These are phyloP conservation scores for Lanmaoa pseudosensibilis DNA, from an alignment of 768 basidiomycete genomes.

Conservation along the genomic window DNA sequence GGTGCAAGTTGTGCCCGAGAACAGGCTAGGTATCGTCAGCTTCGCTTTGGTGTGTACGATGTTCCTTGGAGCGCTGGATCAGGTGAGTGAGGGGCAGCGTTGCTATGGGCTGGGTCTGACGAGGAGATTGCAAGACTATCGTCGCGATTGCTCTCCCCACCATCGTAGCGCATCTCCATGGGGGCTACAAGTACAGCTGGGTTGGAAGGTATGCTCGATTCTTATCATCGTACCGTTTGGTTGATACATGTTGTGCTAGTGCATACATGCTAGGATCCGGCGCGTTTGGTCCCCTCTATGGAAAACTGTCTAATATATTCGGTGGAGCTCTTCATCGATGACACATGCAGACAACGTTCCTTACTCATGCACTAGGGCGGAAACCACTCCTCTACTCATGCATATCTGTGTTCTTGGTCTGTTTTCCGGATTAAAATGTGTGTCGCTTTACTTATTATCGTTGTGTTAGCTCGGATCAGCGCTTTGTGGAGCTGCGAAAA, in stretches of 20 bases:
- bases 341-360: neutral
- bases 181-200: constrained; percentile 66
- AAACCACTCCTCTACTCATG: constrained; percentile 68
- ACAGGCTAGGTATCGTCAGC: constrained; percentile 22
- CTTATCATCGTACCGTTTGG: neutral
- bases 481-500: constrained; percentile 78
- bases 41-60: constrained; percentile 27
- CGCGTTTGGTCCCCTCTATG: constrained; percentile 67
- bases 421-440: constrained; percentile 12
- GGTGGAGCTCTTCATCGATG: constrained; percentile 20
- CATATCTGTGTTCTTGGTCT: constrained; percentile 65
- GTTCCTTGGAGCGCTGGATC: constrained; percentile 51
- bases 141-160: constrained; percentile 72
- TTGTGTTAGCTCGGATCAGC: constrained; percentile 71
- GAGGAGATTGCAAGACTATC: constrained; percentile 44
- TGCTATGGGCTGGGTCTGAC: neutral
- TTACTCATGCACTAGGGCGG: constrained; percentile 40
- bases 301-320: constrained; percentile 66
- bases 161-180: constrained; percentile 62
- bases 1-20: constrained; percentile 48
- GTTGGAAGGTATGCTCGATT: constrained; percentile 53
- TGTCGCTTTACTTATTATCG: neutral
- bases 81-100: constrained; percentile 35
- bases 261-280: constrained; percentile 73
- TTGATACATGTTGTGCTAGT: constrained; percentile 32